Evolutionary conservation across 352 stramenopile species (phyloP), one percentile per base, ranked within the genome.

Genomic region (Lagenidium sp.): DNA sequence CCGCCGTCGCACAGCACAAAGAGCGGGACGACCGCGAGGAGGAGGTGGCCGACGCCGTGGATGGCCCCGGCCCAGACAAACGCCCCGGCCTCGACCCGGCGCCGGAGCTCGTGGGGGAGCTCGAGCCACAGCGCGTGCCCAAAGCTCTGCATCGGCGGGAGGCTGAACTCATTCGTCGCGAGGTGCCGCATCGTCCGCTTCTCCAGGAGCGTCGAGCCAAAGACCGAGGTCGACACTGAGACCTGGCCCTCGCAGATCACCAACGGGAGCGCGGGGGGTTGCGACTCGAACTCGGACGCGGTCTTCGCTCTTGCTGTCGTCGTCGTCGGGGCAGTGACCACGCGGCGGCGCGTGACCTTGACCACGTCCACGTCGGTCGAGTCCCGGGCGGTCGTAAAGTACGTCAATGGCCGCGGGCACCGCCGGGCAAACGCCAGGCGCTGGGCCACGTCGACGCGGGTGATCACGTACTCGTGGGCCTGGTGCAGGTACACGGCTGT

Each of bases 71-170:
- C 68, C 73, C 66, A 88, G 22, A 44, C 44, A 18, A 46, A 57
- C 5, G 50, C 52, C 0, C 26, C 50, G 0, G 20, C 41, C 44
- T 86, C 65, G 0, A 91, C 63, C 15, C 63, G 20, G 0, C 60
- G 44, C 24, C 59, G 57, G 11, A 94, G 31, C 25, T 39, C 22
- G 24, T 57, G 41, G 6, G 89, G 85, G 4, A 97, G 60, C 58
- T 99, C 95, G 12, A 98, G 60, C 96, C 96, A 99, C 11, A 97
- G 50, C 7, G 82, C 95, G 53, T 95, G 78, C 6, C 91, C 97
- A 35, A 96, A 94, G 41, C 82, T 93, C 65, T 98, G 85, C 79
- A 99, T 95, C 1, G 77, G 82, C 12, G 96, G 96, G n/a, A 99
- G 65, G 0, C 78, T 85, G 46, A 98, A 97, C 47, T 97, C 88